Evolutionary conservation across 179 eudicot genomes (phyloP), one percentile per base, ranked within the genome.

Genomic region (Amaranthus tricolor): DNA sequence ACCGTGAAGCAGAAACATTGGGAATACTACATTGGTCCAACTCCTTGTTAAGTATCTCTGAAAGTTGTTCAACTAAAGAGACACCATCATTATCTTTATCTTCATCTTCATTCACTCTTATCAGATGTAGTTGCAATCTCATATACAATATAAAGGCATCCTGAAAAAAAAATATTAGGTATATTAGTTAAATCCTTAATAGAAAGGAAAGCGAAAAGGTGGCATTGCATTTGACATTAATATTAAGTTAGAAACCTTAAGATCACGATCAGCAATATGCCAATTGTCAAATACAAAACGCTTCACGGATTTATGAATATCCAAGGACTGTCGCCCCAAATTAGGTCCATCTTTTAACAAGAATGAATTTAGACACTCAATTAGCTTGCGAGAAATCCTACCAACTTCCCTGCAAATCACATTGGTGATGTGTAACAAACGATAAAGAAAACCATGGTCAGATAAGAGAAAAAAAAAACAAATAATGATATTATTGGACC

Each of bases 281-380:
- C 96, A 92, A 85, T 87, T 83, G 56, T 83, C 89, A 75, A 91
- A 91, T 48, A 85, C 85, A 84, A 89, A 91, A 51, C 87, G 85
- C 80, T 85, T 83, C 77, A 88, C 81, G 50, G 97, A 89, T 70
- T 84, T 84, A 86, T 95, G 97, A 80, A 95, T 88, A 82, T 87
- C 87, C 83, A 89, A 77, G 71, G 92, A 86, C 80, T 81, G 89
- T 71, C 64, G 52, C 9, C 92, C 96, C 81, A 95, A 77, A 85
- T 95, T 95, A 76, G 99, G 97, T 54, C 99, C 99, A 81, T 95
- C 98, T 83, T 82, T 88, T 75, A 85, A 61, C 87, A 95, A 81
- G 79, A 90, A 95, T 6, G 82, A 78, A 71, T 95, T 95, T 44
- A 95, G 83, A 74, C 98, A 95, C 74, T 95, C 97, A 7, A 93